Evolutionary conservation across 495 filamentous ascomycete species (phyloP).

Genomic region (Glonium stellatum): DNA sequence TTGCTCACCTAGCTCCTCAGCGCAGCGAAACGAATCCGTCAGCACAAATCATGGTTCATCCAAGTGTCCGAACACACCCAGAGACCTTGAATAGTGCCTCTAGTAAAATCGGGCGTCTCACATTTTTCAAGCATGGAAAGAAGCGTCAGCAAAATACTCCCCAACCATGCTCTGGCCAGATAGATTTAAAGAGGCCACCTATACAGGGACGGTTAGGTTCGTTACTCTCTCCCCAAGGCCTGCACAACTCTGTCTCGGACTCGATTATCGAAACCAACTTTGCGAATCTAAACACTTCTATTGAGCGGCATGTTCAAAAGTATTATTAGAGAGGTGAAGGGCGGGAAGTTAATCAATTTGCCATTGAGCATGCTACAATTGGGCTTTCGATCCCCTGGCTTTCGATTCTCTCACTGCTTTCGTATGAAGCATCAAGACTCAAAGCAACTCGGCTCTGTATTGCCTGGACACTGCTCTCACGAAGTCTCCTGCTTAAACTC

Average conservation of each 20-base stretch:
- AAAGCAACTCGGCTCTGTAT: slow-evolving; percentile 6
- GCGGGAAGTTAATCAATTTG: neutral
- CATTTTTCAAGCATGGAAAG: neutral
- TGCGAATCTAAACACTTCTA: neutral
- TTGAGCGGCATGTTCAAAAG: slow-evolving; percentile 3
- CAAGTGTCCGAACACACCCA: too few relatives aligned
- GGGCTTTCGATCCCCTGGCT: slow-evolving; percentile 2
- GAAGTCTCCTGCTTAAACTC: slow-evolving; percentile 13
- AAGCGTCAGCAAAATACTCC: neutral
- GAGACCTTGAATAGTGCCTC: too few relatives aligned
- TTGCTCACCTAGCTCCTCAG: too few relatives aligned
- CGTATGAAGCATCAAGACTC: neutral
- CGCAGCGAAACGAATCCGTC: too few relatives aligned
- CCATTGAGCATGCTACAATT: slow-evolving; percentile 7
- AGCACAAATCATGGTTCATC: too few relatives aligned
- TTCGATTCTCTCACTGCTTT: neutral
- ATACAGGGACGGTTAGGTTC: neutral
- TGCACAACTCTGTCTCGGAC: neutral
- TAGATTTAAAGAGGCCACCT: neutral
- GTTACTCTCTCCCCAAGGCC: neutral
- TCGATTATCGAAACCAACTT: slow-evolving; percentile 4
- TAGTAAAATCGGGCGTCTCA: neutral
- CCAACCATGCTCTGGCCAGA: neutral
- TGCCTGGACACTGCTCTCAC: slow-evolving; percentile 8
- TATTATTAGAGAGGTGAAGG: neutral